A percentile compares a stretch with the other conserved stretches of the same genome.
Evolutionary conservation across 352 stramenopile genomes (phyloP).

Genomic region (Phytophthora uliginosa): DNA sequence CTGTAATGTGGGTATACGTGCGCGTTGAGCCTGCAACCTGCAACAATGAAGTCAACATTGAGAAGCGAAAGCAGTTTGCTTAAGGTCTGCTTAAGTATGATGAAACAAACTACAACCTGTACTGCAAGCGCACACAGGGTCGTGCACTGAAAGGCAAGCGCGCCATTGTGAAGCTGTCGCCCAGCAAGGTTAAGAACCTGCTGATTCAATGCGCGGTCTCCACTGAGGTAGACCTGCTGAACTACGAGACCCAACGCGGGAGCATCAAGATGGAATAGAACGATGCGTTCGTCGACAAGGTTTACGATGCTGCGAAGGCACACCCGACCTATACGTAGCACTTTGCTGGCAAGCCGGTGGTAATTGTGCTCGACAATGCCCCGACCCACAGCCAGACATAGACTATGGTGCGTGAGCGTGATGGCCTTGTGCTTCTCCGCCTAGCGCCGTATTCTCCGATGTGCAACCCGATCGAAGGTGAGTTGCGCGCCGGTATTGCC

Average conservation of each 20-base stretch:
- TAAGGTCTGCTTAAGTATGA: background rate
- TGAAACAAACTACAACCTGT: background rate
- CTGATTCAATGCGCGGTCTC: slow-evolving; percentile 8
- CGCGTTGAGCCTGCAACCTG: background rate
- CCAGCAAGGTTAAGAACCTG: slow-evolving; percentile 7
- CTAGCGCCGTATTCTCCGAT: slow-evolving; percentile 19
- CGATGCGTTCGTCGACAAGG: background rate
- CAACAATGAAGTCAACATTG: background rate
- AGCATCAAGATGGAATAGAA: slow-evolving; percentile 9
- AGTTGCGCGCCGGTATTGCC: background rate
- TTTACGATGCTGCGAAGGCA: background rate
- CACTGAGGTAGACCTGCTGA: background rate
- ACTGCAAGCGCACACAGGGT: background rate
- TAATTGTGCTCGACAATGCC: slow-evolving; percentile 9
- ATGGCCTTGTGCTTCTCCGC: slow-evolving; percentile 10
- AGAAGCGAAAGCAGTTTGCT: background rate
- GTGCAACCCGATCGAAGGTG: slow-evolving; percentile 27
- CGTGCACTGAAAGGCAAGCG: background rate
- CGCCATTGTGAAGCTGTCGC: background rate
- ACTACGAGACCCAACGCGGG: background rate
- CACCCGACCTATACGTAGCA: background rate
- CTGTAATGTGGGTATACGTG: background rate
- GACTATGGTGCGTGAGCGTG: background rate
- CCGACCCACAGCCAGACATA: background rate
- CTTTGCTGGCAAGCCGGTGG: background rate